Evolutionary conservation across 2,329 filamentous ascomycete species (phyloP), one percentile per base, ranked within the genome.

Genomic region (Annulohypoxylon truncatum): DNA sequence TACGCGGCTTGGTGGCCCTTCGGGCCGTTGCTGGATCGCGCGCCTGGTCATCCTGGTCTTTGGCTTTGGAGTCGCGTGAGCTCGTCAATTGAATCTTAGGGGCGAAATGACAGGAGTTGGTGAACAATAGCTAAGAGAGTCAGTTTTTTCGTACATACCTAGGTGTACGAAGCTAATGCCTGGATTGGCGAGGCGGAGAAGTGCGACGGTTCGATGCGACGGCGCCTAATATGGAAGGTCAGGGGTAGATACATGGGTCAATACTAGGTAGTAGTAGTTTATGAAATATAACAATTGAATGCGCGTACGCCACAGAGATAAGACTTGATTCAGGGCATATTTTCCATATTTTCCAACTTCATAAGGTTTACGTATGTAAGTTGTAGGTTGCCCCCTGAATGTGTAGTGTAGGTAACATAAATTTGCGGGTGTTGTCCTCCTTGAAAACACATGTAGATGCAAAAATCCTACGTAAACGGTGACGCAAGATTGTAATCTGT

Each of bases 21-120:
- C 64, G 1, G 31, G 42, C 8, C 29, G 51, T 13, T 61, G 60
- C 35, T 66, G 67, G 33, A 55, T 22, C 50, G 24, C 52, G 18
- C 71, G 67, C 31, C 51, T 71, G 20, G 73, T 75, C 74, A 75
- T 76, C 15, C 57, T 75, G 48, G 7, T 44, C 35, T 28, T 15
- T 9, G 15, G 7, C n/a, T 28, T 20, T 4, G n/a, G n/a, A 28
- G 22, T 15, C 13, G 5, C 15, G n/a, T 29, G 10, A 22, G 13
- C 33, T n/a, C 26, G 10, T 18, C 4, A 10, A 13, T 18, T 24
- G 10, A n/a, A 20, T 2, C 10, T 38, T 15, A 18, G 35, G 5
- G n/a, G 6, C 9, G 24, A n/a, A n/a, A n/a, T n/a, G n/a, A n/a
- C n/a, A n/a, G n/a, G 7, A 28, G 33, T 24, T 59, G 8, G 22